Evolutionary conservation across 345 rosid genomes (phyloP), one percentile per base, ranked within the genome.

Genomic region (Boechera divaricarpa): DNA sequence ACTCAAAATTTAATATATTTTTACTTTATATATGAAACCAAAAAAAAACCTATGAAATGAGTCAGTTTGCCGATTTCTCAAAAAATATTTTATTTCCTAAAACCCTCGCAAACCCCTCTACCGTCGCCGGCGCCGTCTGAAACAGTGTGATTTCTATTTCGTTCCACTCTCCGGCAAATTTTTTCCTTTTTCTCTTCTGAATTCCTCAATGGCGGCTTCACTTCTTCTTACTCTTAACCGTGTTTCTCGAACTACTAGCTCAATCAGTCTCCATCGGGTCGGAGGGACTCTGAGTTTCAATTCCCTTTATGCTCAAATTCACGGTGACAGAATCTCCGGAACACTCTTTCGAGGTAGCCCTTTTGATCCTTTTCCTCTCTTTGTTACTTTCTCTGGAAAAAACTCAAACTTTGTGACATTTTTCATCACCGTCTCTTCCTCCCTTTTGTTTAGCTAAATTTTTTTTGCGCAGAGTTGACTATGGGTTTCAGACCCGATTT

Each of bases 291-390:
- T 77, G 70, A 63, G 65, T 67, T 79, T 86, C 47, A 68, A 55
- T 52, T 74, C 83, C 62, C 29, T 79, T 16, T 70, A 67, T 13
- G 10, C 82, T 69, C 81, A 75, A 62, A 36, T 73, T 31, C 64
- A 49, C 53, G 59, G 35, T 39, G 61, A 62, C 6, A 49, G 51
- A 54, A 56, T 82, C 65, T 28, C 82, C 29, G 58, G 62, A 39
- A 18, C 71, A 57, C 57, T 82, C 7, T 64, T 69, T 76, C 92
- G 75, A 85, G 92, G 94, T 87, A 69, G 35, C 74, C 74, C 67
- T 33, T 63, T 63, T 68, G 63, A 26, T 32, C 65, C 31, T 4
- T 53, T 56, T 26, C 44, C 29, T 29, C 58, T 68, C 49, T 13
- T 61, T 49, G 21, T 21, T 67, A 7, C 2, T 39, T 24, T 49